phyloP scores from a whole-genome alignment of 2,329 filamentous ascomycete species.

The Fusarium subglutinans region DNA sequence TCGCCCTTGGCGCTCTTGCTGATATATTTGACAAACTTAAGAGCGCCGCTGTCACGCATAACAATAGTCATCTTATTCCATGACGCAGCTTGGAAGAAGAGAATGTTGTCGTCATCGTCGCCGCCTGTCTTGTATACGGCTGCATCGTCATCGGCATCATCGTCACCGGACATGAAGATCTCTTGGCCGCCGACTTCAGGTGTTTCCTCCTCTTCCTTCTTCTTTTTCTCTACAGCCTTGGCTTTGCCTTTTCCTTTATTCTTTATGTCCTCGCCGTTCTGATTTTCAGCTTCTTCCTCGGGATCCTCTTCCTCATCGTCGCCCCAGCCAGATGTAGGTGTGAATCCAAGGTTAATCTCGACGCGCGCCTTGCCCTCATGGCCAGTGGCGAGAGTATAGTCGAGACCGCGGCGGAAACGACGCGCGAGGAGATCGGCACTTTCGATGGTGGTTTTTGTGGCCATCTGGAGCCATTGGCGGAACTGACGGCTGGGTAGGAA shows the following conservation, averaged over 20 bases:
- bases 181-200: constrained; percentile 79
- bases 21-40: constrained; percentile 97
- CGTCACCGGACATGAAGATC: constrained; percentile 93
- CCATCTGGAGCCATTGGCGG: constrained; percentile 86
- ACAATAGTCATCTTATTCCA: constrained; percentile 97
- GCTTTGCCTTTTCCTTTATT: constrained; percentile 44
- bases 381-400: constrained; percentile 92
- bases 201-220: constrained; percentile 40
- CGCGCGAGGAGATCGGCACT: constrained; percentile 83
- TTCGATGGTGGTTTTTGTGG: constrained; percentile 78
- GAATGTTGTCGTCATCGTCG: constrained; percentile 77
- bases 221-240: constrained; percentile 19
- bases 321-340: constrained; percentile 86
- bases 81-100: constrained; percentile 69
- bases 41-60: constrained; percentile 82
- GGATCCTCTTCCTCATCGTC: constrained; percentile 65
- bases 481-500: constrained; percentile 88
- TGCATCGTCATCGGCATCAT: constrained; percentile 76
- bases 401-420: constrained; percentile 84
- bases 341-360: constrained; percentile 88
- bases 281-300: constrained; percentile 46
- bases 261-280: constrained; percentile 47
- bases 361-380: constrained; percentile 81
- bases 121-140: constrained; percentile 84
- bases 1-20: constrained; percentile 84